These are phyloP conservation scores for Ophiorrhiza pumila DNA, from an alignment of 257 asterid genomes.

Conservation along the genomic window DNA sequence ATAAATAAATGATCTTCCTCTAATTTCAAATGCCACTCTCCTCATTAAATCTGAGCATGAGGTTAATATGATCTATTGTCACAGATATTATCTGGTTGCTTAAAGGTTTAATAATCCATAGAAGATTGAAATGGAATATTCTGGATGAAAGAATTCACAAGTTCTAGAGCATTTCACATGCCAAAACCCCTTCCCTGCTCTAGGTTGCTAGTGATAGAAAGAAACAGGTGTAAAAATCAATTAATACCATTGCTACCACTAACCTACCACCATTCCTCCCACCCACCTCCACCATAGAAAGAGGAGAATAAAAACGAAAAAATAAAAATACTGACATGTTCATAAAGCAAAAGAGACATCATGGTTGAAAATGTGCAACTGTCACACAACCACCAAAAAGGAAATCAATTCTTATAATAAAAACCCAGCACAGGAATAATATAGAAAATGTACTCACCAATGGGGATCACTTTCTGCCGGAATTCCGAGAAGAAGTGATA, in stretches of 20 bases:
- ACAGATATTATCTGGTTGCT: not conserved
- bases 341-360: not conserved
- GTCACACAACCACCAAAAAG: not conserved
- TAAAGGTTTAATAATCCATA: not conserved
- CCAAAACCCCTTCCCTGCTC: not conserved
- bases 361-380: not conserved
- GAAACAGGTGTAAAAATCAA: not conserved
- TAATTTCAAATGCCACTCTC: not conserved
- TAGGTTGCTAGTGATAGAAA: not conserved
- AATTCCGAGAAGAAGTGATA: constrained; percentile 58
- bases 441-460: constrained; percentile 45
- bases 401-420: not conserved
- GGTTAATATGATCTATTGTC: not conserved
- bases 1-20: not conserved
- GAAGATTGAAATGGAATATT: not conserved
- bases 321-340: no score
- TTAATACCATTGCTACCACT: not conserved
- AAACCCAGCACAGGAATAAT: no score
- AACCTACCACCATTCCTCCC: not conserved
- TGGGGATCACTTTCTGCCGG: constrained; percentile 81
- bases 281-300: not conserved
- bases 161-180: not conserved
- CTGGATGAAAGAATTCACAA: not conserved
- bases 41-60: not conserved
- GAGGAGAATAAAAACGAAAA: not conserved